These are phyloP conservation scores for Candida verbasci DNA, from an alignment of 805 yeast genomes.

Conservation along the genomic window DNA sequence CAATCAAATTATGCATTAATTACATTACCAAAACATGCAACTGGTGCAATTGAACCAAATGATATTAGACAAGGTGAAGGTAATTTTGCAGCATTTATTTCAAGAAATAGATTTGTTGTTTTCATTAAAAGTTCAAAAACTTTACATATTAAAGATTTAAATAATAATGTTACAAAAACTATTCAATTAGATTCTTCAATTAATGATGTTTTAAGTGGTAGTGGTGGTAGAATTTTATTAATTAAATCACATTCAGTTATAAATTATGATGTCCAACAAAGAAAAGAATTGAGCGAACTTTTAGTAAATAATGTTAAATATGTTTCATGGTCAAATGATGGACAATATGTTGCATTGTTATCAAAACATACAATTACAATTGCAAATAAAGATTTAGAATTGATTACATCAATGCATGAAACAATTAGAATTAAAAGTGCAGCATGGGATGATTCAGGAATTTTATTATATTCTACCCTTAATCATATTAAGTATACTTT, in stretches of 20 bases:
- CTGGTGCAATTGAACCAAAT: constrained; percentile 94
- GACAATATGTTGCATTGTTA: constrained; percentile 79
- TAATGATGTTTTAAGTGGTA: constrained; percentile 69
- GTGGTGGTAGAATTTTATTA: constrained; percentile 78
- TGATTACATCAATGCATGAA: constrained; percentile 84
- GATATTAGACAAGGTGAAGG: constrained; percentile 77
- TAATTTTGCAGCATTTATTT: constrained; percentile 81
- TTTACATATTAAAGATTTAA: constrained; percentile 81
- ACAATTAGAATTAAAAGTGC: constrained; percentile 96
- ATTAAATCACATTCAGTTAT: constrained; percentile 70
- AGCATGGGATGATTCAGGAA: constrained; percentile 94
- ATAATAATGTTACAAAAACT: constrained; percentile 75
- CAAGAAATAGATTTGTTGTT: constrained; percentile 90
- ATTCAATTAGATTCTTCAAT: constrained; percentile 66
- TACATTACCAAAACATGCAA: constrained; percentile 75
- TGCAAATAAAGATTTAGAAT: constrained; percentile 73
- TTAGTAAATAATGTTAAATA: constrained; percentile 79
- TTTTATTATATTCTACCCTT: constrained; percentile 86
- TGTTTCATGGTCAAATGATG: constrained; percentile 84
- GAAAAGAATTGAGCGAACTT: constrained; percentile 66
- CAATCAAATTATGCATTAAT: constrained; percentile 68
- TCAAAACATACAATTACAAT: constrained; percentile 91
- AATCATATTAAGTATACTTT: constrained; percentile 93
- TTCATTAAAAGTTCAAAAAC: constrained; percentile 59
- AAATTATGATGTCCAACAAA: constrained; percentile 89